Conservation (phyloP, 2,329 filamentous ascomycete species). For the Teratosphaeria viscida region DNA sequence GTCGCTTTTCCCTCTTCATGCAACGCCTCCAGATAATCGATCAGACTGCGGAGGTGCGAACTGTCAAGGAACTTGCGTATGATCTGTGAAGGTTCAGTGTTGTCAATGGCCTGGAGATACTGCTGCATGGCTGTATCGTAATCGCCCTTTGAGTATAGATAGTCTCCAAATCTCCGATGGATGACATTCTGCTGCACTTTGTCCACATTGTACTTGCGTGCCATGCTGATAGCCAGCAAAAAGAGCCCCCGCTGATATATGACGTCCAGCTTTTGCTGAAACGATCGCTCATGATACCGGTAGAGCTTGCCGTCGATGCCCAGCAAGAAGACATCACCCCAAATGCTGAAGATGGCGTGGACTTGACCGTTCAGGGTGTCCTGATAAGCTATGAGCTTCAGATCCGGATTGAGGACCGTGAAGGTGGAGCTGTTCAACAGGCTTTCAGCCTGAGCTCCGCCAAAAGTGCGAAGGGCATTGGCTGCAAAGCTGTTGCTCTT, state of each 20-base stretch:
- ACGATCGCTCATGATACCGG: conserved; percentile 79
- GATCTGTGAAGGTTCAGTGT: conserved; percentile 90
- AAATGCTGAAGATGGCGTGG: conserved; percentile 70
- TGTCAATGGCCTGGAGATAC: conserved; percentile 91
- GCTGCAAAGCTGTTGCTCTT: conserved; percentile 46
- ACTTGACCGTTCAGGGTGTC: conserved; percentile 75
- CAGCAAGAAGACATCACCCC: conserved; percentile 86
- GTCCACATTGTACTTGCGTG: conserved; percentile 78
- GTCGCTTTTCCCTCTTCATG: conserved; percentile 91
- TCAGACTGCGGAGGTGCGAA: conserved; percentile 92
- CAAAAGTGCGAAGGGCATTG: conserved; percentile 62
- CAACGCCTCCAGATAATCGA: conserved; percentile 91
- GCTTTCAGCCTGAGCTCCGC: conserved; percentile 60
- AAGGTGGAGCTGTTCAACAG: conserved; percentile 82
- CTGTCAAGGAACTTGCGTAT: conserved; percentile 97
- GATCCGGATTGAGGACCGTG: conserved; percentile 79
- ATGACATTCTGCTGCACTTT: conserved; percentile 77
- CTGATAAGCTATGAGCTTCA: conserved; percentile 81
- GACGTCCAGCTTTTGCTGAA: conserved; percentile 86
- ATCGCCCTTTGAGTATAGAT: conserved; percentile 86
- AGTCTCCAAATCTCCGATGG: conserved; percentile 86
- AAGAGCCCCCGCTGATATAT: conserved; percentile 91
- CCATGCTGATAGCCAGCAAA: conserved; percentile 80
- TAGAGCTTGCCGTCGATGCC: conserved; percentile 86
- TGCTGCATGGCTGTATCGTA: conserved; percentile 99